Evolutionary conservation across 202 grass and related monocot species (phyloP), one percentile per base, ranked within the genome.

Genomic region (Sporobolus alterniflorus): DNA sequence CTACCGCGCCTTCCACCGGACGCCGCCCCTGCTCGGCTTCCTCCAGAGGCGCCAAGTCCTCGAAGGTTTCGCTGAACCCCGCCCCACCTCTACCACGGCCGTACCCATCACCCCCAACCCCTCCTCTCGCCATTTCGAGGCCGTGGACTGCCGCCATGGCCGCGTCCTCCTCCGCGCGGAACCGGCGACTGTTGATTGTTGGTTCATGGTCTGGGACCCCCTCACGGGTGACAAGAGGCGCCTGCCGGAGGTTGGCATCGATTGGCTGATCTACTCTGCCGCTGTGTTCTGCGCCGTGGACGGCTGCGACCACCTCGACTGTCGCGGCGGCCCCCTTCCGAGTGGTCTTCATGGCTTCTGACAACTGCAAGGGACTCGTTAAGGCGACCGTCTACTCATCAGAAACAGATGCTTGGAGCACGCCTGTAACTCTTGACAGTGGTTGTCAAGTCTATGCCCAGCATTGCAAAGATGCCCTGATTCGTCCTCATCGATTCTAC

Each of bases 121-220:
- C 52, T 9, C 8, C 21, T 55, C 24, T 9, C 52, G 52, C 52
- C 52, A n/a, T n/a, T n/a, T n/a, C n/a, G n/a, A n/a, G 52, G 54
- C 49, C 20, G 5, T 74, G 49, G 71, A 74, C 49, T 55, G 71
- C 71, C 71, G 49, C 71, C 71, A 74, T 22, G 71, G 71, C 30
- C 71, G 50, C 50, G 31, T 15, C 32, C 71, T 71, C 26, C 3
- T 74, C 50, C 31, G 24, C 32, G 21, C 33, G 0, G 20, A 6
- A 12, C 22, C 21, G 21, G 21, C 0, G 2, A 11, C 3, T 4
- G 13, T n/a, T n/a, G n/a, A n/a, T n/a, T n/a, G n/a, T n/a, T n/a
- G 2, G 20, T 14, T 7, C 4, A 0, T 74, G 21, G 71, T 74
- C 48, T 74, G 49, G 30, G 49, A 56, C 18, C 49, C 70, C 31